Evolutionary conservation across 768 basidiomycete species (phyloP), one percentile per base, ranked within the genome.

Genomic region (Mycena sanguinolenta): DNA sequence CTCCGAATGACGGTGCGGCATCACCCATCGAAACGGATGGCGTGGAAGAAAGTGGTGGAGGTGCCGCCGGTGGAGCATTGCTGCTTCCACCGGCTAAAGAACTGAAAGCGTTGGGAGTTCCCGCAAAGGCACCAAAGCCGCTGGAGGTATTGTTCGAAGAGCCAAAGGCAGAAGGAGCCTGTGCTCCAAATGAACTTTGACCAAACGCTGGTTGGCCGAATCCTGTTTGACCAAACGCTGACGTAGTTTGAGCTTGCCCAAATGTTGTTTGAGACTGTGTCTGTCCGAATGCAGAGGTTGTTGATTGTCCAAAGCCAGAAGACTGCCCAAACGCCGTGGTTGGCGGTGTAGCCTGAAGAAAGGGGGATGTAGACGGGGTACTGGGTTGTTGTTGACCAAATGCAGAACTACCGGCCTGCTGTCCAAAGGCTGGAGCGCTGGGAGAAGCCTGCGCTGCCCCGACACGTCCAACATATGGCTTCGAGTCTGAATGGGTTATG

Each of bases 391-490:
- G 52, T 63, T 70, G 69, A 13, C 57, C 70, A 55, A 65, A 63
- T 8, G 67, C n/a, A 42, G 67, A 54, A 12, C 19, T 28, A 30
- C 28, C 27, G 21, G 2, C 12, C 46, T 55, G 53, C 39, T 70
- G 65, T 1, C 66, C 73, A 53, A 73, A 72, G 17, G 69, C 42
- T 34, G 62, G 52, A 19, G 73, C 64, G 21, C 72, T 65, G 38
- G 72, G 53, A 67, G 65, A 65, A 52, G 72, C 46, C 4, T 67
- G 66, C 3, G 69, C 42, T 38, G 77, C 66, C 12, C 79, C 74
- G 8, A 85, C 76, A 85, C 94, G 88, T 32, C 88, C 88, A 49
- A 84, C 80, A 75, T 94, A 95, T 10, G 86, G 81, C 21, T 73
- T 78, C 1, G 83, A 85, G 49, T 85, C 86, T 10, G 83, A 81